phyloP scores from a whole-genome alignment of 352 stramenopile species.

The Blastocystis sp. region DNA sequence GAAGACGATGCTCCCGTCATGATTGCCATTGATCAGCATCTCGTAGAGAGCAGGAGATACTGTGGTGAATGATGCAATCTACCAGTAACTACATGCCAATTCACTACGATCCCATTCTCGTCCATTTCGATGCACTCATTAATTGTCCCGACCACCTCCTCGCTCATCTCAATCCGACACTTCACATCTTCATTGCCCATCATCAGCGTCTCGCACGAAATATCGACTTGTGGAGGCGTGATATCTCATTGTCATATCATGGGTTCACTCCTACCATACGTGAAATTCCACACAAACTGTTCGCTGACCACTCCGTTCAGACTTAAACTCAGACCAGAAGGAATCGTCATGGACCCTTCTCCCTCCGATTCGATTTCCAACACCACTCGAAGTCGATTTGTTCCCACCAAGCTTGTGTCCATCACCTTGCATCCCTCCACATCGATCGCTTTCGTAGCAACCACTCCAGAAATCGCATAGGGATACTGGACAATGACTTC shows the following conservation, averaged over 20 bases:
- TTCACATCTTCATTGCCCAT: background rate
- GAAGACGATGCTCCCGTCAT: background rate
- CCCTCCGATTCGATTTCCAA: background rate
- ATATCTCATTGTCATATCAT: background rate
- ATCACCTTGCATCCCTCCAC: background rate
- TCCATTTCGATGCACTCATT: background rate
- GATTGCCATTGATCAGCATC: background rate
- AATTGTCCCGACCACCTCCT: background rate
- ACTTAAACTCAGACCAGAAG: background rate
- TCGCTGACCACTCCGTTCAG: background rate
- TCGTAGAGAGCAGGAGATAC: background rate
- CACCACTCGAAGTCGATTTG: background rate
- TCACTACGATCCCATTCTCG: background rate
- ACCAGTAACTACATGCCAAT: background rate
- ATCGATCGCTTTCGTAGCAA: background rate
- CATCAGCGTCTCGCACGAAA: background rate
- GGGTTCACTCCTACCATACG: background rate
- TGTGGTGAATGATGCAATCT: background rate
- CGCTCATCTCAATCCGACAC: background rate
- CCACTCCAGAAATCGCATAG: background rate
- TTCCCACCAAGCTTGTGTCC: background rate
- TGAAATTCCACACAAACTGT: background rate
- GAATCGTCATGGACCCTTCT: background rate
- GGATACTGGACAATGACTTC: background rate
- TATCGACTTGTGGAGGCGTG: background rate